Evolutionary conservation across 176 grass and related monocot genomes (phyloP).

Genomic region (Carex pumila): DNA sequence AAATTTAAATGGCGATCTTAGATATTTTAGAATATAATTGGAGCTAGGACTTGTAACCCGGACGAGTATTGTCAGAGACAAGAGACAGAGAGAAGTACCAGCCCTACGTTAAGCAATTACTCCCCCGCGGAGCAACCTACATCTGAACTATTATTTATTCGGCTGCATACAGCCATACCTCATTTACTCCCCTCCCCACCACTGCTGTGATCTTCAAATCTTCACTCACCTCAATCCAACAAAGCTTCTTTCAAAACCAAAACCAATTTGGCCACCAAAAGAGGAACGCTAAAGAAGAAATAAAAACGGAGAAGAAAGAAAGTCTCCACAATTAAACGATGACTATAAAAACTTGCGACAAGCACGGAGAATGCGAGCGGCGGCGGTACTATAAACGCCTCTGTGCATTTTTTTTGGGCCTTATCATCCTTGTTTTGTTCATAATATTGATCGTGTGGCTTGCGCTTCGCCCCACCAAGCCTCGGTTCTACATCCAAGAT

Average conservation of each 20-base stretch:
- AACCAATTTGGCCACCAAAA: constrained; percentile 4
- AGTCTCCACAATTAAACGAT: background rate
- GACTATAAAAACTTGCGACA: constrained; percentile 50
- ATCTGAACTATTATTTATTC: constrained; percentile 6
- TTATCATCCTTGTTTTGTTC: constrained; percentile 31
- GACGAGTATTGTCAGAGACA: background rate
- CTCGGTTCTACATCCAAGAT: constrained; percentile 74
- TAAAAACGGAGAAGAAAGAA: background rate
- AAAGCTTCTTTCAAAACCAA: constrained; percentile 1
- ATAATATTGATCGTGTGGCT: constrained; percentile 63
- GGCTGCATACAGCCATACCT: background rate
- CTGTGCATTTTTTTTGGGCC: background rate
- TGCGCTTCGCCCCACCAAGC: constrained; percentile 59
- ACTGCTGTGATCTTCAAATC: background rate
- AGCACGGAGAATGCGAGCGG: constrained; percentile 40
- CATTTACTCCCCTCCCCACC: constrained; percentile 2
- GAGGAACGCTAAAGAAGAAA: background rate
- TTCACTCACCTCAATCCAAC: background rate
- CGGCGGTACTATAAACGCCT: background rate
- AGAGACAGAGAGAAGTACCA: background rate
- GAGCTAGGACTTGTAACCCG: background rate
- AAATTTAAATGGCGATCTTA: background rate
- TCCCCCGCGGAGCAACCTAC: background rate
- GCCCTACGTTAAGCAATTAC: background rate
- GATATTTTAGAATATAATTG: background rate